phyloP scores from a whole-genome alignment of 768 basidiomycete species.

The Kwoniella dejecticola region DNA sequence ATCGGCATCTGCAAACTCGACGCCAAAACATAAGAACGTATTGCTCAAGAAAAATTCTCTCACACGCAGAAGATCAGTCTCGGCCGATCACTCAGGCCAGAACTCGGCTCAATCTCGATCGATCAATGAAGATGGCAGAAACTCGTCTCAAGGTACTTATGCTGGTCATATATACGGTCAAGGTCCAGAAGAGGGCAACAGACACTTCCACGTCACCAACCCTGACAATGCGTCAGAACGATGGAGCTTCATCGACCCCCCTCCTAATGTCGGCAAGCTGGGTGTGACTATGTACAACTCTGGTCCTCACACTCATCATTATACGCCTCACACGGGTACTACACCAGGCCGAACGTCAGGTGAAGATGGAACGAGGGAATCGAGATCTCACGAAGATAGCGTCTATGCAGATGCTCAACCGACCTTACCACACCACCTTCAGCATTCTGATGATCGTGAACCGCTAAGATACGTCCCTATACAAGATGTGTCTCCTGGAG shows the following conservation, averaged over 20 bases:
- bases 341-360: not conserved
- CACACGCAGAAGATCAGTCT: not conserved
- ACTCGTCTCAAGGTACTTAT: not conserved
- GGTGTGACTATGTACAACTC: not conserved
- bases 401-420: conserved; percentile 10
- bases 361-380: not conserved
- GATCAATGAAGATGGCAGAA: not conserved
- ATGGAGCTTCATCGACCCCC: conserved; percentile 20
- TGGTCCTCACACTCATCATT: not conserved
- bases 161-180: conserved; percentile 1
- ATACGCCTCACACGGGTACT: not conserved
- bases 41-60: conserved; percentile 28
- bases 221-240: conserved; percentile 1
- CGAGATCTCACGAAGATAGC: not conserved
- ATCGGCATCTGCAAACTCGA: conserved; percentile 16
- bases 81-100: not conserved
- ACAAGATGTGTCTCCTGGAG: not conserved
- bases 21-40: conserved; percentile 22
- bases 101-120: conserved; percentile 1
- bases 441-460: not conserved
- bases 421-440: not conserved
- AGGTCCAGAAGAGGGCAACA: not conserved
- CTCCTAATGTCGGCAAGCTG: not conserved
- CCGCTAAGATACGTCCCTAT: not conserved
- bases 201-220: conserved; percentile 10